phyloP scores from a whole-genome alignment of 306 rosid species.

The Fagus sylvatica region DNA sequence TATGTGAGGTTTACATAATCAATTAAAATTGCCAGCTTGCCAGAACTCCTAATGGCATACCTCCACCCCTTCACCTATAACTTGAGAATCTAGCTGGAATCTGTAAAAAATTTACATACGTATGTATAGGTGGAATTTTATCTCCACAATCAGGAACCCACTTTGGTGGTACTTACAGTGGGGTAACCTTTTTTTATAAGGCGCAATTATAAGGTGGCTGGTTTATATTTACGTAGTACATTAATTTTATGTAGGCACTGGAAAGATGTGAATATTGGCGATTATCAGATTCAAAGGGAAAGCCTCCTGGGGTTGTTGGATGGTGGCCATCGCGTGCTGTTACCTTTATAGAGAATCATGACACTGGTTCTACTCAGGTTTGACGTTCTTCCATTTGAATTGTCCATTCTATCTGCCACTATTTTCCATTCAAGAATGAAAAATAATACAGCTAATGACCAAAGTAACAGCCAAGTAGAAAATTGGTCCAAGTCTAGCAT shows the following conservation, averaged over 20 bases:
- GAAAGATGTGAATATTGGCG: constrained; percentile 96
- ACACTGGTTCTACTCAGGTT: constrained; percentile 99
- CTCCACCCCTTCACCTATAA: background rate
- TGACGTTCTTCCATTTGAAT: constrained; percentile 11
- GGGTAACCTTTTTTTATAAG: background rate
- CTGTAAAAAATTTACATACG: background rate
- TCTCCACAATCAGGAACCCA: background rate
- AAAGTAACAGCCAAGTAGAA: background rate
- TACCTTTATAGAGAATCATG: constrained; percentile 96
- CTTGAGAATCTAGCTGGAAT: background rate
- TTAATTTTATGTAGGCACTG: constrained; percentile 51
- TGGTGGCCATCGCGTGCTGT: constrained; percentile 99
- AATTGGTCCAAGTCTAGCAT: background rate
- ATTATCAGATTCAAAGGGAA: constrained; percentile 82
- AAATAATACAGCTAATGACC: background rate
- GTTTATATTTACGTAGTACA: background rate
- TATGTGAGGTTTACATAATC: background rate
- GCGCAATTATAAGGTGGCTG: background rate
- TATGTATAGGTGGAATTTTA: background rate
- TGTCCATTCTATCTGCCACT: background rate
- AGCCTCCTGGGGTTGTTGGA: constrained; percentile 97
- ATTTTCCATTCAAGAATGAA: background rate
- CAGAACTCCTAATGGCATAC: background rate
- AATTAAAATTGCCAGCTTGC: background rate
- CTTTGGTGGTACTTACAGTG: background rate